Base-by-base conservation (phyloP, 139 green algal species). In the Pleodorina starrii region DNA sequence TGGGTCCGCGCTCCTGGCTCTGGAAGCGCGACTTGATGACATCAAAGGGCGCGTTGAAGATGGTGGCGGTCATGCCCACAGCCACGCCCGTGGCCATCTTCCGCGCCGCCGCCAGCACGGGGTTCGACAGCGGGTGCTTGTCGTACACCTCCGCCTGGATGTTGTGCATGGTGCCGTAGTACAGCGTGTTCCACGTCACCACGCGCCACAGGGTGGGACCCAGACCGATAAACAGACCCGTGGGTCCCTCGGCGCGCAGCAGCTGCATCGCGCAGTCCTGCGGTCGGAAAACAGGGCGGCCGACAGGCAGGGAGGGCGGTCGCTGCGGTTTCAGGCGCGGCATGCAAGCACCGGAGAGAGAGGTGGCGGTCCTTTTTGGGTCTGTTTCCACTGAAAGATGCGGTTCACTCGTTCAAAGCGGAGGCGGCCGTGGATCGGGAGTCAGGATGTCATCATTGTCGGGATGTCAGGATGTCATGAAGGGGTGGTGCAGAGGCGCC, bases 41-140 rank as follows among this genome's bases (percentile, higher is more conserved):
- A 35, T 93, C 90, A 91, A 95, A 95, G 6, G 93, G 93, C 0
- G 90, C 90, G 72, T 95, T 95, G 87, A 94, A 93, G 76, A 91
- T 92, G 36, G 93, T 95, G 1, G 90, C 90, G 0, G 42, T 44
- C 38, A 95, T 89, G n/a, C 91, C 93, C 21, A 95, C 79, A 0
- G 36, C 69, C 35, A 89, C 75, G 35, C 92, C 92, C 6, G 91
- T 82, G 19, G 50, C 83, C 51, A 90, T 85, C 17, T 86, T 89
- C 1, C 88, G 54, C n/a, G 80, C 80, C 5, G 80, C 80, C 40
- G 48, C 32, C 40, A 85, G 59, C 38, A 86, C 59, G 12, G 80
- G 80, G 80, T 86, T 86, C n/a, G n/a, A 21, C 40, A 86, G 40
- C 29, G 80, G 80, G n/a, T 44, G 27, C 80, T 86, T 63, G 38